Evolutionary conservation across 768 basidiomycete genomes (phyloP).

Genomic region (Phlegmacium glaucopus): DNA sequence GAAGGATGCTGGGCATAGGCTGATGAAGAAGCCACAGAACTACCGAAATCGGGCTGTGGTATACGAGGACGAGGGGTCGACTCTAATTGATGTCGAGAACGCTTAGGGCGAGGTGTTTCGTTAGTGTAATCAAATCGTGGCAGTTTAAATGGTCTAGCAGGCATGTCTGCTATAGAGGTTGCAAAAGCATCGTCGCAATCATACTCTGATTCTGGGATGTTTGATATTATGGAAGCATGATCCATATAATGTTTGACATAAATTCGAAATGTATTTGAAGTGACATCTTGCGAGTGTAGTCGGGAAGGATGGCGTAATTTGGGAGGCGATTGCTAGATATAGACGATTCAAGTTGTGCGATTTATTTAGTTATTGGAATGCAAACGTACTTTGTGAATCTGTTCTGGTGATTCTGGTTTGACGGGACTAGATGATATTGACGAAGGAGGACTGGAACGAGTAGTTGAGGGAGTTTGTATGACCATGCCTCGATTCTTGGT

Average conservation of each 20-base stretch:
- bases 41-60: conserved; percentile 11
- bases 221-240: conserved; percentile 32
- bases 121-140: conserved; percentile 6
- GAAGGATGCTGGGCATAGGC: background rate
- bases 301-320: conserved; percentile 74
- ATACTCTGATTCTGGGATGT: conserved; percentile 9
- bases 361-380: background rate
- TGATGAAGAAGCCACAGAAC: conserved; percentile 2
- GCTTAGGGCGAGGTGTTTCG: conserved; percentile 9
- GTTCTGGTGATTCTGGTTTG: conserved; percentile 21
- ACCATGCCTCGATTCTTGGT: conserved; percentile 5
- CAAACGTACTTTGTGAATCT: background rate
- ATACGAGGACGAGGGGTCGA: background rate
- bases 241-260: conserved; percentile 83
- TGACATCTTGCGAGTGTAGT: conserved; percentile 64
- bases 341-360: background rate
- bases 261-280: conserved; percentile 65
- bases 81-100: background rate
- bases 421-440: conserved; percentile 20
- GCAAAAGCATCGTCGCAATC: conserved; percentile 11
- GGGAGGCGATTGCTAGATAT: conserved; percentile 26
- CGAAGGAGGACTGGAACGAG: conserved; percentile 8
- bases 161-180: conserved; percentile 8
- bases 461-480: conserved; percentile 5
- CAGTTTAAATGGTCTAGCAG: conserved; percentile 37